Evolutionary conservation across 2,329 filamentous ascomycete genomes (phyloP), one percentile per base, ranked within the genome.

Genomic region (Dothistroma septosporum): DNA sequence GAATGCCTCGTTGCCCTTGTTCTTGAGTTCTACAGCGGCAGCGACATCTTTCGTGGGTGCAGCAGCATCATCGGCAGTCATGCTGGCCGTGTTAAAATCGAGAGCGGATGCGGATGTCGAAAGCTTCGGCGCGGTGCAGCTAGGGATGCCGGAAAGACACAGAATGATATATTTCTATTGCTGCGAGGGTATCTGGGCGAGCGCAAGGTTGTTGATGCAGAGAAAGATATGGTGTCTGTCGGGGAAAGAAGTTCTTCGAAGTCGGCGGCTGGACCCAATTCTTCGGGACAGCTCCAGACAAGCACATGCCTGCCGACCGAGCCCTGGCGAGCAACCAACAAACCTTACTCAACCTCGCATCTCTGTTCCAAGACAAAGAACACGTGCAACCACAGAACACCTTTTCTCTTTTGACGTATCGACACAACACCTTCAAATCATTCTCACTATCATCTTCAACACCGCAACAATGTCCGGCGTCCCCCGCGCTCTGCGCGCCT

Each of bases 1-100:
- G 78, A 97, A 97, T 57, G 92, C 92, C 73, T 92, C 90, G 78
- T 99, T 99, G 75, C 94, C 94, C 77, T 95, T 85, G 76, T 95
- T 89, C 81, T 99, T 99, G 69, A 96, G 81, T 73, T 88, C 89
- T 68, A 87, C 84, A 56, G 93, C 93, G 16, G 16, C 8, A 9
- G 41, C 41, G 41, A 9, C 41, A 19, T 28, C 24, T 28, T 19
- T 44, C 12, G 8, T 44, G 9, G 41, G 41, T 76, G 90, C 86
- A 75, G 53, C 54, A 33, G 57, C 60, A 53, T 66, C 61, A 22
- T 70, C 70, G 48, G 58, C 61, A 47, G 66, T 65, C 68, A 72
- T 73, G 62, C 44, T 67, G 68, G 61, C 47, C 47, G 11, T 12
- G 35, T 37, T 12, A 11, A 16, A 37, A 12, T 11, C 35, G 9